These are phyloP conservation scores for Starmerella ratchasimensis DNA, from an alignment of 805 yeast species.

Conservation along the genomic window DNA sequence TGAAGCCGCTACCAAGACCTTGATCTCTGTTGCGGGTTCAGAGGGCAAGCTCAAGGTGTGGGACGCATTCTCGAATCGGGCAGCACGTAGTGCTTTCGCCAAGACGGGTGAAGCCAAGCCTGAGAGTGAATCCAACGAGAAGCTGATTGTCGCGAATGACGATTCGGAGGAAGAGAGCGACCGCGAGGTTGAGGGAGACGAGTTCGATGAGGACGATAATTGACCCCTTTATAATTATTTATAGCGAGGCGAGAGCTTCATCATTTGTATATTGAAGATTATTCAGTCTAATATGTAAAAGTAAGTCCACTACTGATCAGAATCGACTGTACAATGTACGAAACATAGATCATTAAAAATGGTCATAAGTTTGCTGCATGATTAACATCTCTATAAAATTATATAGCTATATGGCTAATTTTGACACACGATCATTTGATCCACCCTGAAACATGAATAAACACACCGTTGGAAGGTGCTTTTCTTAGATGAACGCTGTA, in stretches of 20 bases:
- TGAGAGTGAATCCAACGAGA: constrained; percentile 7
- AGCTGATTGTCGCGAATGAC: constrained; percentile 11
- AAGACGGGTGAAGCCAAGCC: constrained; percentile 17
- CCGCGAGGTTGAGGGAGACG: constrained; percentile 13
- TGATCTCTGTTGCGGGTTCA: constrained; percentile 77
- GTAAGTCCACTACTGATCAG: too few relatives aligned
- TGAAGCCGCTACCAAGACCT: constrained; percentile 75
- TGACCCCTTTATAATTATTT: neutral
- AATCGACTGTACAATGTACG: too few relatives aligned
- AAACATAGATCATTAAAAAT: too few relatives aligned
- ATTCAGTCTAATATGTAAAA: neutral
- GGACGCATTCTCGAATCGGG: constrained; percentile 74
- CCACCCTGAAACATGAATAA: too few relatives aligned
- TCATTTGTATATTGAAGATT: neutral
- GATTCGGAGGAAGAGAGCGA: constrained; percentile 13
- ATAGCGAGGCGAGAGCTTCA: neutral
- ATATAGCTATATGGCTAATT: too few relatives aligned
- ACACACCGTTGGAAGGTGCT: too few relatives aligned
- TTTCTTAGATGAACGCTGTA: too few relatives aligned
- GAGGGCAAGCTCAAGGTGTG: constrained; percentile 75
- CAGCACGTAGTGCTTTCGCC: constrained; percentile 59
- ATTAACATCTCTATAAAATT: too few relatives aligned
- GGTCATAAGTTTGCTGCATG: too few relatives aligned
- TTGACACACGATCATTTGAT: too few relatives aligned
- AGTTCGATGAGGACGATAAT: constrained; percentile 6